These are phyloP conservation scores for Backusella morwellensis DNA, from an alignment of 192 early-diverging fungal species.

Conservation along the genomic window DNA sequence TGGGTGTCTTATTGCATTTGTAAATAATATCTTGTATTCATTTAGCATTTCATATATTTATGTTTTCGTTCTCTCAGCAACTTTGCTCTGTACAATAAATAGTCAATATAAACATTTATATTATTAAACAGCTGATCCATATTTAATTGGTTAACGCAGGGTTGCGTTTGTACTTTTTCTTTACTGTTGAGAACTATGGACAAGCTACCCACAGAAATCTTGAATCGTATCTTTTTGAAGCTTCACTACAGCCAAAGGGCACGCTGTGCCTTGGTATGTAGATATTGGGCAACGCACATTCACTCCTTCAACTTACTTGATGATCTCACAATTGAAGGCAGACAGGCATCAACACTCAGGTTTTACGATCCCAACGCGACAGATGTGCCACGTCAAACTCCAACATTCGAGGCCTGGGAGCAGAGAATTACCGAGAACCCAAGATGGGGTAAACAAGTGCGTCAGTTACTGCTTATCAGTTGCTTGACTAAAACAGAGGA, in stretches of 20 bases:
- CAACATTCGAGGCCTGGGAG: neutral
- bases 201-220: neutral
- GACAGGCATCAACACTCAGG: no score
- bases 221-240: neutral
- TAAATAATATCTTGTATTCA: neutral
- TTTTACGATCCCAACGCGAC: no score
- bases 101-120: no score
- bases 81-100: no score
- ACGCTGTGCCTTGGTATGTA: neutral
- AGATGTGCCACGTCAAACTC: neutral
- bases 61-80: neutral
- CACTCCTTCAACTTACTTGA: neutral
- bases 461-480: neutral
- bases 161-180: neutral
- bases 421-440: neutral
- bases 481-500: neutral
- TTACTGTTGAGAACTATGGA: neutral
- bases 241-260: neutral
- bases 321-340: neutral
- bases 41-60: neutral
- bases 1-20: neutral
- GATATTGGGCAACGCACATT: neutral
- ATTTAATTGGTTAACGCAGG: no score
- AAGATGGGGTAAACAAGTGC: neutral
- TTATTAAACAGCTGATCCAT: no score